A percentile compares a stretch with the other conserved stretches of the same genome.
Evolutionary conservation across 805 yeast genomes (phyloP).

Genomic region (Diddensiella santjacobensis): DNA sequence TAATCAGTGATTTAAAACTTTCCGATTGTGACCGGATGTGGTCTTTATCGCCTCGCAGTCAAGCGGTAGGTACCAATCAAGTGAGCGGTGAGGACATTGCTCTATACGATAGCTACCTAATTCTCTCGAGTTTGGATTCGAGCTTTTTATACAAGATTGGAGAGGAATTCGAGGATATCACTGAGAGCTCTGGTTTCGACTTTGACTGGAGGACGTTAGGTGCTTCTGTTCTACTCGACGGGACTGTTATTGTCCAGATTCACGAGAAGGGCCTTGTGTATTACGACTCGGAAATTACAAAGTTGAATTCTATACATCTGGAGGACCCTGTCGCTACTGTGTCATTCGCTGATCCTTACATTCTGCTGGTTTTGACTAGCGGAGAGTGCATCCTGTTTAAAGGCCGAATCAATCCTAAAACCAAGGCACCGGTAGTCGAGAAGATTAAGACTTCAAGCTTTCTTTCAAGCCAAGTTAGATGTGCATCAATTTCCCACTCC

Average conservation of each 20-base stretch:
- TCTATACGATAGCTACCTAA: slow-evolving; percentile 51
- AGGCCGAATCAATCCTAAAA: slow-evolving; percentile 7
- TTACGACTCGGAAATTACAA: slow-evolving; percentile 34
- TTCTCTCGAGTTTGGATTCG: slow-evolving; percentile 66
- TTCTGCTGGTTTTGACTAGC: slow-evolving; percentile 25
- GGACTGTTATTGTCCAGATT: slow-evolving; percentile 66
- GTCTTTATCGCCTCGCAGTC: slow-evolving; percentile 18
- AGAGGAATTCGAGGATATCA: slow-evolving; percentile 52
- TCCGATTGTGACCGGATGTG: slow-evolving; percentile 46
- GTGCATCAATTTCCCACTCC: neutral
- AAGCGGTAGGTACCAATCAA: slow-evolving; percentile 10
- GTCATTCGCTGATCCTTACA: slow-evolving; percentile 28
- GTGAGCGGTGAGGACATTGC: slow-evolving; percentile 31
- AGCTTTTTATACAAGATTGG: slow-evolving; percentile 30
- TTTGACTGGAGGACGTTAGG: slow-evolving; percentile 61
- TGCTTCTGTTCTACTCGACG: slow-evolving; percentile 54
- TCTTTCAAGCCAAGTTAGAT: slow-evolving; percentile 1
- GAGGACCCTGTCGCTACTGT: slow-evolving; percentile 17
- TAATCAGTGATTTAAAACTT: slow-evolving; percentile 71
- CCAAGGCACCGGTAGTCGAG: slow-evolving; percentile 5
- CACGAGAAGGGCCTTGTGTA: slow-evolving; percentile 61
- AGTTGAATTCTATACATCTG: slow-evolving; percentile 8
- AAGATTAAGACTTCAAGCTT: slow-evolving; percentile 4
- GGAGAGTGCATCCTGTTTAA: slow-evolving; percentile 15
- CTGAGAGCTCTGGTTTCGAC: slow-evolving; percentile 52